phyloP scores from a whole-genome alignment of 1,284 basidiomycete species.

The Hypsizygus ulmarius region DNA sequence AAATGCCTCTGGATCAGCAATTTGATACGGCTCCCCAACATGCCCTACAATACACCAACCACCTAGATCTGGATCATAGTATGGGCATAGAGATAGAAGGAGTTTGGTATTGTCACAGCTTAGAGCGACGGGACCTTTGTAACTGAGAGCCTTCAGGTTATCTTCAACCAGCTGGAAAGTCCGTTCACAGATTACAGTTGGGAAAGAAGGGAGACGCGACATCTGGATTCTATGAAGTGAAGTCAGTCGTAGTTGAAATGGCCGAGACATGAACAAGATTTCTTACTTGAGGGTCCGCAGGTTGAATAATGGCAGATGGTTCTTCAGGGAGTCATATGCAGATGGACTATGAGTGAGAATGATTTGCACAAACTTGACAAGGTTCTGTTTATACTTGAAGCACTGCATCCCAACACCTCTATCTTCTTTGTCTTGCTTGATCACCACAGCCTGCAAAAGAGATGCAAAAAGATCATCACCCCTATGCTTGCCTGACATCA shows the following conservation, averaged over 20 bases:
- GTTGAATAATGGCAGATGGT: constrained; percentile 22
- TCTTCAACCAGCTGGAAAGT: constrained; percentile 19
- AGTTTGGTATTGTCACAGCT: constrained; percentile 33
- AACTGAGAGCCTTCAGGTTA: constrained; percentile 16
- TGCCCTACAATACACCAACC: constrained; percentile 25
- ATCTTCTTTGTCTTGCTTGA: constrained; percentile 20
- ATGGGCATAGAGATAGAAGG: constrained; percentile 17
- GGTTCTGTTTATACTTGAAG: constrained; percentile 29
- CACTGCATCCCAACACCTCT: constrained; percentile 34
- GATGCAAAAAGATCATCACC: constrained; percentile 24
- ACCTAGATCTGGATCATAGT: constrained; percentile 20
- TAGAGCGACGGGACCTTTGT: constrained; percentile 23
- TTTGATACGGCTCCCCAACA: constrained; percentile 1
- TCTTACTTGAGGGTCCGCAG: constrained; percentile 25
- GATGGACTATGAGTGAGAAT: constrained; percentile 25
- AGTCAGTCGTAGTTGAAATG: neutral
- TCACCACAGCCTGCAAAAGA: constrained; percentile 27
- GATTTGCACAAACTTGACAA: constrained; percentile 27
- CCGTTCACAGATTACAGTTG: constrained; percentile 18
- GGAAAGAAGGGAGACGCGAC: constrained; percentile 18
- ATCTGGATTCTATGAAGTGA: constrained; percentile 4
- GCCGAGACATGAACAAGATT: neutral
- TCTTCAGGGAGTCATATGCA: constrained; percentile 21
- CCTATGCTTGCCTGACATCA: neutral
- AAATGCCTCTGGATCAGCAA: constrained; percentile 10